Base-by-base conservation (phyloP, 371 early-diverging fungal species). In the Umbelopsis sp. region DNA sequence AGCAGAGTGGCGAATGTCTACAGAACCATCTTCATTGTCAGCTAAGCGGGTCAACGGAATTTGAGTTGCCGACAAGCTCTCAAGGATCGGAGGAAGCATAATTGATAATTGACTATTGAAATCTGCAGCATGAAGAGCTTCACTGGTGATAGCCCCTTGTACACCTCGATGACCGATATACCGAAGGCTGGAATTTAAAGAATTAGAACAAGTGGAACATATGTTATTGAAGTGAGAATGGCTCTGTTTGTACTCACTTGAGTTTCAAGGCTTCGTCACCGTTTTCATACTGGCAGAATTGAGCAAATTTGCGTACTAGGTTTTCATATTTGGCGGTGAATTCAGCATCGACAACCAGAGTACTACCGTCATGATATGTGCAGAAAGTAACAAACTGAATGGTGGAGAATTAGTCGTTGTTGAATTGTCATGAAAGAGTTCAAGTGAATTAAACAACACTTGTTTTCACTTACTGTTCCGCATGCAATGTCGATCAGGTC, bases 351-450 rank as follows among this genome's bases (percentile, higher is more conserved):
- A 92, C 84, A 29, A 86, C 86, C 2, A 89, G 73, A 8, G 87
- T 89, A 5, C 90, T 83, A 7, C 93, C 92, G 68, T 88, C 87
- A 69, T 90, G 84, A 65, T 88, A 82, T n/a, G 70, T 65, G 68
- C 89, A 89, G 72, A 93, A 93, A 22, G 80, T 69, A 3, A 90
- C 83, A 73, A 93, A 93, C 90, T 93, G 74, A 37, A 68, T 46
- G 32, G 50, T 11, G 44, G 16, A 20, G 22, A 48, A 50, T 38
- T 67, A 45, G 50, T 4, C 32, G 44, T 65, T 52, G 35, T 41
- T 5, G 50, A 67, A 45, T 8, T 50, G 46, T 29, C 44, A 29
- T 29, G 29, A 29, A 22, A 22, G 22, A 22, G 22, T 22, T 22
- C 22, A 22, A 22, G 22, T 22, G 22, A 45, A 38, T 12, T 41